Evolutionary conservation across 306 rosid genomes (phyloP), one percentile per base, ranked within the genome.

Genomic region (Erythrophleum fordii): DNA sequence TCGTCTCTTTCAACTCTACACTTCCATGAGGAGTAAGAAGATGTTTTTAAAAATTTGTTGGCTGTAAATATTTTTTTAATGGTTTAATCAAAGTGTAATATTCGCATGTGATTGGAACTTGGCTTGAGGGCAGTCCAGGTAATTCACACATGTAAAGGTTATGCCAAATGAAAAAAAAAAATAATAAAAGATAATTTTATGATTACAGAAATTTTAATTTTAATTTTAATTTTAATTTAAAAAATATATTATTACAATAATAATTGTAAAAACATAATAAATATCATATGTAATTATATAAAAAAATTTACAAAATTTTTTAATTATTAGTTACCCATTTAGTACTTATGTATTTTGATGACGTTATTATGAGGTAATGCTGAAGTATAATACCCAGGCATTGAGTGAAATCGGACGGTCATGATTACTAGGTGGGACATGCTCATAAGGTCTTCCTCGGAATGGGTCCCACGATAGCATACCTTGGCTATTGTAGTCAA

Each of bases 321-420:
- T 44, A 8, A 52, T n/a, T 18, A 46, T 17, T 48, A 34, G 17
- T 0, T 34, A 22, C 8, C 13, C 20, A 55, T 5, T 52, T 52
- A 52, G 17, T 52, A n/a, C 20, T 52, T 52, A 0, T 22, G 3
- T 22, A 11, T 53, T 35, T 3, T 76, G n/a, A 69, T 85, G 90
- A 82, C 84, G 78, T 9, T n/a, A 29, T 78, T 62, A 76, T 82
- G 89, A 79, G 82, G 86, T 66, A 82, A 48, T 41, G 58, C 49
- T 78, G 90, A 84, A 39, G 84, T 80, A n/a, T 28, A 67, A 31
- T 17, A 64, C 23, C 26, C 26, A 39, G 13, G 4, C 62, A 5
- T 49, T 49, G 18, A 35, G 3, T 0, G 16, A 17, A 34, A 31
- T 20, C 25, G 28, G 12, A 67, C 44, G 80, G 56, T 25, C n/a